Evolutionary conservation across 345 rosid species (phyloP).

Genomic region (Rhodomyrtus tomentosa): DNA sequence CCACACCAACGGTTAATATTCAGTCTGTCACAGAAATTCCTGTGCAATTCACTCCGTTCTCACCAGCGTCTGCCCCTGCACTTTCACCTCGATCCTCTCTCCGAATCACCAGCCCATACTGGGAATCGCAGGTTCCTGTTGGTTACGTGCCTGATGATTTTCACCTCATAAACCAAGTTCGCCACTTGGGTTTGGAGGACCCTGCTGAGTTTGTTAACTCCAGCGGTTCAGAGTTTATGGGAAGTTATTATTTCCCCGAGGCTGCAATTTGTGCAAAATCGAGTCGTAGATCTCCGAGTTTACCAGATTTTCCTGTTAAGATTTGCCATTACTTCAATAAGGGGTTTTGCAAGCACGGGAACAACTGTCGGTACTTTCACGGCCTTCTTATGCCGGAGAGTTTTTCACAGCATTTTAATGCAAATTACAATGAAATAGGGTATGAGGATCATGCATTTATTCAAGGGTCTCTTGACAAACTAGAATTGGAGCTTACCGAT

Average conservation of each 20-base stretch:
- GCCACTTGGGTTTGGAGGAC: slow-evolving; percentile 39
- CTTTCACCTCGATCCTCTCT: slow-evolving; percentile 25
- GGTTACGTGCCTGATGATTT: slow-evolving; percentile 30
- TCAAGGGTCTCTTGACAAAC: slow-evolving; percentile 66
- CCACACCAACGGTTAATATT: not conserved
- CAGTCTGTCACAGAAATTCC: slow-evolving; percentile 20
- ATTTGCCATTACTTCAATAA: slow-evolving; percentile 78
- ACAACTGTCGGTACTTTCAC: slow-evolving; percentile 76
- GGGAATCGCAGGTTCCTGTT: slow-evolving; percentile 27
- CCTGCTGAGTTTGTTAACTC: slow-evolving; percentile 27
- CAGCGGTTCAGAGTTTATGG: slow-evolving; percentile 29
- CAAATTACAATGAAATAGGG: slow-evolving; percentile 18
- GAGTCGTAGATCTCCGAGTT: slow-evolving; percentile 64
- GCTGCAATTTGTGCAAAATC: slow-evolving; percentile 29
- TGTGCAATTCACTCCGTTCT: slow-evolving; percentile 24
- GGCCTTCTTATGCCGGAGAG: slow-evolving; percentile 41
- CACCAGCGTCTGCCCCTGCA: slow-evolving; percentile 8
- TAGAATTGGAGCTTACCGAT: slow-evolving; percentile 73
- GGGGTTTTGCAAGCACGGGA: slow-evolving; percentile 88
- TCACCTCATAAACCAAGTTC: slow-evolving; percentile 23
- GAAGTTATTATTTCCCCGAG: slow-evolving; percentile 32
- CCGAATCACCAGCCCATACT: slow-evolving; percentile 29
- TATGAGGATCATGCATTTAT: slow-evolving; percentile 59
- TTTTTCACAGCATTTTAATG: slow-evolving; percentile 36
- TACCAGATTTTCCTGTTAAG: slow-evolving; percentile 82